phyloP scores from a whole-genome alignment of 768 basidiomycete genomes.

The Lactarius psammicola region DNA sequence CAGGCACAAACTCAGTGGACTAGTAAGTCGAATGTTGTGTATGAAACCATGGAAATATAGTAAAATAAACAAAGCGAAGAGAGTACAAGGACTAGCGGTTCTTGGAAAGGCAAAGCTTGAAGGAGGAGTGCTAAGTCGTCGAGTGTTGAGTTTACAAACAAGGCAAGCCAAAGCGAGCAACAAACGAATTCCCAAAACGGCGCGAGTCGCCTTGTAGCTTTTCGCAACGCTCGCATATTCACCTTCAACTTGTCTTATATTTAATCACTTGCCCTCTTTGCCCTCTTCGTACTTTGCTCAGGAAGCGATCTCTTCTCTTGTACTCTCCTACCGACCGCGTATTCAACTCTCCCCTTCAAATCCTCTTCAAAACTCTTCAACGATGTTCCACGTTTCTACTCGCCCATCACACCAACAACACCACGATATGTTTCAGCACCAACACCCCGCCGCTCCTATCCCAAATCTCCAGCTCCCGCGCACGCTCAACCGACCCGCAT shows the following conservation, averaged over 20 bases:
- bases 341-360: neutral
- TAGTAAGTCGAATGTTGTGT: neutral
- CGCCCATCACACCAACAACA: constrained; percentile 24
- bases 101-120: constrained; percentile 26
- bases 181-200: constrained; percentile 29
- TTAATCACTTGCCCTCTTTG: constrained; percentile 19
- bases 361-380: neutral
- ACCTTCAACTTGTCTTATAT: constrained; percentile 25
- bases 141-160: neutral
- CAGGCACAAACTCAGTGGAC: constrained; percentile 17
- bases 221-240: constrained; percentile 16
- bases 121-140: neutral
- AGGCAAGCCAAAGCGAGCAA: constrained; percentile 22
- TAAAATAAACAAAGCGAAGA: constrained; percentile 9
- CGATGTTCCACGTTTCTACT: constrained; percentile 27
- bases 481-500: constrained; percentile 61
- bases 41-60: neutral
- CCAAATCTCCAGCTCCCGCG: constrained; percentile 67
- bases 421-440: constrained; percentile 29
- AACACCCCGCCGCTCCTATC: constrained; percentile 30
- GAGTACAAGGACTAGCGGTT: constrained; percentile 19
- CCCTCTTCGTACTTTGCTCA: constrained; percentile 26
- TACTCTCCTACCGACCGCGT: neutral
- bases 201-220: constrained; percentile 26
- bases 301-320: constrained; percentile 19